Percentiles rank a stretch among this genome's conserved stretches.
Evolutionary conservation across 805 yeast genomes (phyloP).

Genomic region (Zygoascus bituminiphila): DNA sequence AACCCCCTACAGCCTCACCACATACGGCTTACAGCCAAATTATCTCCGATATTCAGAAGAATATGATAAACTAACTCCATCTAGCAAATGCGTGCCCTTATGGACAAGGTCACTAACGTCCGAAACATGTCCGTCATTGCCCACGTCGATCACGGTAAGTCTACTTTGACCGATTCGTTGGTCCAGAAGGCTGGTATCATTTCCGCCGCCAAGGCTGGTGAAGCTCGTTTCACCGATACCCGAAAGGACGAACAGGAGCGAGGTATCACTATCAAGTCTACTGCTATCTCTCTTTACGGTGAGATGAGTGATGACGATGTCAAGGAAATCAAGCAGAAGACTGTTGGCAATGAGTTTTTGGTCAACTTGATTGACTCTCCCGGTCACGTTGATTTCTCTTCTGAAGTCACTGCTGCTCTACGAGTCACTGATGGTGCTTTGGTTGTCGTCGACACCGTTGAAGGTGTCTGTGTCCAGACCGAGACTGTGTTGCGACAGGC

Average conservation of each 20-base stretch:
- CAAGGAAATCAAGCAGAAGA: slow-evolving; percentile 82
- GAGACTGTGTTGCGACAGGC: slow-evolving; percentile 99
- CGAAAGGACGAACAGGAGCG: slow-evolving; percentile 99
- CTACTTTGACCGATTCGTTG: slow-evolving; percentile 97
- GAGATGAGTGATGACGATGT: slow-evolving; percentile 79
- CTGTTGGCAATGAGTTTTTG: slow-evolving; percentile 89
- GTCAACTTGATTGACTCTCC: slow-evolving; percentile 98
- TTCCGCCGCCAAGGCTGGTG: slow-evolving; percentile 99
- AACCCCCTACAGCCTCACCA: too few relatives aligned
- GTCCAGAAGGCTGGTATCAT: slow-evolving; percentile 99
- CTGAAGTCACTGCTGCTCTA: slow-evolving; percentile 99
- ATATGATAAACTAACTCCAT: too few relatives aligned
- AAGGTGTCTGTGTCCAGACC: slow-evolving; percentile 99
- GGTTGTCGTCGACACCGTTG: slow-evolving; percentile 98
- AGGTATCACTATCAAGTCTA: slow-evolving; percentile 99
- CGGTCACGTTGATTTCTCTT: slow-evolving; percentile 99
- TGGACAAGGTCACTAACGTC: slow-evolving; percentile 99
- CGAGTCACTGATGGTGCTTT: slow-evolving; percentile 99
- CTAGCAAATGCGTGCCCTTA: slow-evolving; percentile 91
- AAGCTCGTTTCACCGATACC: slow-evolving; percentile 99
- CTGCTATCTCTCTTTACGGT: slow-evolving; percentile 94
- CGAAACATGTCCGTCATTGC: slow-evolving; percentile 99
- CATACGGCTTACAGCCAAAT: too few relatives aligned
- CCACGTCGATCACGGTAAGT: slow-evolving; percentile 99
- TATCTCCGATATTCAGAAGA: too few relatives aligned